phyloP scores from a whole-genome alignment of 176 grass and related monocot genomes.

The Zizania latifolia region DNA sequence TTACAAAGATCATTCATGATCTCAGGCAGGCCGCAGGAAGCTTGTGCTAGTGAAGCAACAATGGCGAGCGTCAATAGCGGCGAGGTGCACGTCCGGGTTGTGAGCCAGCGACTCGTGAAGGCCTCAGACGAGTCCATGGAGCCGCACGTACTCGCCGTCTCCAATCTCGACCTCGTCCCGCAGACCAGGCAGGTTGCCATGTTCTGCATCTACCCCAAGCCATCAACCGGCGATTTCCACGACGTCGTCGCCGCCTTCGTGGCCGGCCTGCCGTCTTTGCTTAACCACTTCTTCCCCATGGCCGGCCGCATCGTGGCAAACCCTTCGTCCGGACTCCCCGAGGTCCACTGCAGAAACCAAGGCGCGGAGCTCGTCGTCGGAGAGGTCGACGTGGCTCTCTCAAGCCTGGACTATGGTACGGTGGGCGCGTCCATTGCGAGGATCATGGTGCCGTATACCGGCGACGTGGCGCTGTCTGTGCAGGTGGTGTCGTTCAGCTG shows the following conservation, averaged over 20 bases:
- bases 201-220: too few species aligned
- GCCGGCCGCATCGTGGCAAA: not conserved
- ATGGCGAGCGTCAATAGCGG: not conserved
- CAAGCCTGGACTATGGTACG: not conserved
- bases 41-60: too few species aligned
- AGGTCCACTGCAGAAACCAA: not conserved
- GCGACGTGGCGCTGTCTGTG: slow-evolving; percentile 25
- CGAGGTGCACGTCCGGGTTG: not conserved
- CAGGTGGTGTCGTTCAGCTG: slow-evolving; percentile 29
- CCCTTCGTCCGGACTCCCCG: not conserved
- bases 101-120: slow-evolving; percentile 12
- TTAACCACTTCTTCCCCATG: not conserved
- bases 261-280: not conserved
- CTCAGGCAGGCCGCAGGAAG: too few species aligned
- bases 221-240: not conserved
- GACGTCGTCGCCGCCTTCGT: not conserved
- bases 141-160: not conserved
- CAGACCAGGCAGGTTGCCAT: not conserved
- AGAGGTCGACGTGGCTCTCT: too few species aligned
- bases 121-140: slow-evolving; percentile 11
- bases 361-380: too few species aligned
- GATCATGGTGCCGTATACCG: not conserved
- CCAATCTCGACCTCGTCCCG: slow-evolving; percentile 27
- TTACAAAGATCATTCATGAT: too few species aligned
- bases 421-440: not conserved